Evolutionary conservation across 2,329 filamentous ascomycete species (phyloP).

Genomic region (Ilyonectria destructans): DNA sequence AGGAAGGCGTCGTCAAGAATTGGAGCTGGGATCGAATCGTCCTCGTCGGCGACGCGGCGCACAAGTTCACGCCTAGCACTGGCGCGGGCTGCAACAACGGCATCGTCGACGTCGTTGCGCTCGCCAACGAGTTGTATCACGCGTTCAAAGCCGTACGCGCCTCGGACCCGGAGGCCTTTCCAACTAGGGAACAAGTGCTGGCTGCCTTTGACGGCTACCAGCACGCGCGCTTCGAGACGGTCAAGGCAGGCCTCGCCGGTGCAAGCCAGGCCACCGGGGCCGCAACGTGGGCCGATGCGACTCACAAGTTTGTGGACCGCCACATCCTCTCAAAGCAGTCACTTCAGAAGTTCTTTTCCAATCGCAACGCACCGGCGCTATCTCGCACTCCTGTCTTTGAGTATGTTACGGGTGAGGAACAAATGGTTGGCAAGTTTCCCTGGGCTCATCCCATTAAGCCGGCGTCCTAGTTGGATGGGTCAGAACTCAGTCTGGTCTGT

Average conservation of each 20-base stretch:
- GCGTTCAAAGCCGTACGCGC: slow-evolving; percentile 29
- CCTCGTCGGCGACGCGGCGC: slow-evolving; percentile 53
- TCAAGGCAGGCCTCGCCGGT: slow-evolving; percentile 25
- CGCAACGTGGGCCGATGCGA: slow-evolving; percentile 34
- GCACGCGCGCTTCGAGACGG: slow-evolving; percentile 27
- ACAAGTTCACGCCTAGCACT: slow-evolving; percentile 55
- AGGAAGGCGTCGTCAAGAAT: slow-evolving; percentile 52
- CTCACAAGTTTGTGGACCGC: slow-evolving; percentile 37
- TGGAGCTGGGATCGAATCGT: slow-evolving; percentile 52
- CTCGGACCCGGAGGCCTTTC: slow-evolving; percentile 24
- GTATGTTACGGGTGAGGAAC: not conserved
- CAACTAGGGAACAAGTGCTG: not conserved
- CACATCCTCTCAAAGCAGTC: not conserved
- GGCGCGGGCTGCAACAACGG: slow-evolving; percentile 51
- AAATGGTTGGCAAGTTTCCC: not conserved
- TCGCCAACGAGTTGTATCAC: slow-evolving; percentile 10
- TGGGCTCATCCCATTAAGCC: not conserved
- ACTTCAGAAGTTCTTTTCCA: not conserved
- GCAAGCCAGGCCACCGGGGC: slow-evolving; percentile 27
- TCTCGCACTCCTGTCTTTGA: not conserved
- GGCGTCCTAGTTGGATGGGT: not conserved
- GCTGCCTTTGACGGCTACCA: slow-evolving; percentile 39
- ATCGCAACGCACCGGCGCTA: not conserved
- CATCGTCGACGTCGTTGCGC: slow-evolving; percentile 22
- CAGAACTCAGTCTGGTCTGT: not conserved